Percentiles rank a stretch among this genome's conserved stretches.
Conservation (phyloP, 2,329 filamentous ascomycete species). For the Malbranchea zuffiana region DNA sequence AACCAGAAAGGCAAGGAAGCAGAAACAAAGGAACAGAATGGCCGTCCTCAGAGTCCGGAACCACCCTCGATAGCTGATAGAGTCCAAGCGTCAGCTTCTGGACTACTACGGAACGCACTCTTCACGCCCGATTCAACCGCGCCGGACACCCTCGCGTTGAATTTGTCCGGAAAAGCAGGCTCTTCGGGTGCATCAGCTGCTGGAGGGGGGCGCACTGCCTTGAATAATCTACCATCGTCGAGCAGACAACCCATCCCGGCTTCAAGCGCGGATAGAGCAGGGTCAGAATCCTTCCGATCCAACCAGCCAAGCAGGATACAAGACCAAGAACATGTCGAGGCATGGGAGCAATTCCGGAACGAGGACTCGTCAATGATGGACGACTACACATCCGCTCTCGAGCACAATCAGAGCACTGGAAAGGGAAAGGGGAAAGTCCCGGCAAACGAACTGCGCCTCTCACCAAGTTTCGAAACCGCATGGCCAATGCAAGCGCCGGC, state of each 20-base stretch:
- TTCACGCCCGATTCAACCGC: constrained; percentile 8
- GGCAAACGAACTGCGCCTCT: not conserved
- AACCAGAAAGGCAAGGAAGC: too few relatives aligned
- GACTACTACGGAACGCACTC: constrained; percentile 12
- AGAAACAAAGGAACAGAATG: too few relatives aligned
- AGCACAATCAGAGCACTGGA: constrained; percentile 2
- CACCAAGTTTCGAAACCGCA: constrained; percentile 14
- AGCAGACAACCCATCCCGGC: not conserved
- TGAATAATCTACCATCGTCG: constrained; percentile 3
- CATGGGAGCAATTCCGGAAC: constrained; percentile 19
- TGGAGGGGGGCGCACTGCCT: too few relatives aligned
- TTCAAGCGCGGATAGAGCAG: constrained; percentile 9
- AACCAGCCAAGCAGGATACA: constrained; percentile 2
- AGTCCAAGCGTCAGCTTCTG: constrained; percentile 15
- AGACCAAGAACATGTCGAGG: constrained; percentile 14
- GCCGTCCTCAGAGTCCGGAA: too few relatives aligned
- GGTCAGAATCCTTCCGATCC: constrained; percentile 19
- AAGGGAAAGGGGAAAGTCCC: constrained; percentile 17
- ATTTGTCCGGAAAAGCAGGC: constrained; percentile 6
- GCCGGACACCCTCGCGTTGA: constrained; percentile 7
- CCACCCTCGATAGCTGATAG: constrained; percentile 10
- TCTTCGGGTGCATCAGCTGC: constrained; percentile 2
- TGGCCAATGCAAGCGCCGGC: constrained; percentile 16
- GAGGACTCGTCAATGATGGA: constrained; percentile 4
- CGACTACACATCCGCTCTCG: not conserved